phyloP scores from a whole-genome alignment of 805 yeast genomes.

The Tetrapisispora pingtungensis region DNA sequence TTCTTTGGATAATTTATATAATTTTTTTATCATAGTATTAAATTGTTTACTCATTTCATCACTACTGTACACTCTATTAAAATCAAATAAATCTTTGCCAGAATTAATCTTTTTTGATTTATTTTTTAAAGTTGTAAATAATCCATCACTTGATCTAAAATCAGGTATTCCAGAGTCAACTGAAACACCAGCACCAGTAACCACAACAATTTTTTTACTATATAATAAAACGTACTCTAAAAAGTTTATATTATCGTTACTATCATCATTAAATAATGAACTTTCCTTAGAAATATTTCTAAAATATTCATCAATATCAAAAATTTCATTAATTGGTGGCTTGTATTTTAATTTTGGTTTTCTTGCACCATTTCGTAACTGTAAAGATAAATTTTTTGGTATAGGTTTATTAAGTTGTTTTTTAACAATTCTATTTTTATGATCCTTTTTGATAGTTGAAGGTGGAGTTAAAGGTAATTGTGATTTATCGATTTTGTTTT shows the following conservation, averaged over 20 bases:
- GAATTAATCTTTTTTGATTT: slow-evolving; percentile 27
- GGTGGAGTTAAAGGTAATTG: slow-evolving; percentile 14
- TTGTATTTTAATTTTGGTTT: slow-evolving; percentile 39
- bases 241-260: slow-evolving; percentile 31
- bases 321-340: slow-evolving; percentile 37
- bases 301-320: slow-evolving; percentile 27
- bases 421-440: neutral
- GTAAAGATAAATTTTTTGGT: slow-evolving; percentile 17
- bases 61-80: slow-evolving; percentile 58
- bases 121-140: slow-evolving; percentile 47
- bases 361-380: slow-evolving; percentile 8
- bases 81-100: slow-evolving; percentile 70
- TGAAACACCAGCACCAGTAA: slow-evolving; percentile 87
- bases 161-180: slow-evolving; percentile 89
- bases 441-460: slow-evolving; percentile 10
- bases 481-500: too few species aligned
- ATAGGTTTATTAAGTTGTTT: neutral
- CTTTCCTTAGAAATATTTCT: neutral
- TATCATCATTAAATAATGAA: neutral
- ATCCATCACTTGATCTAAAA: slow-evolving; percentile 69
- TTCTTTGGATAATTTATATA: slow-evolving; percentile 43
- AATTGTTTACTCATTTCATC: slow-evolving; percentile 51
- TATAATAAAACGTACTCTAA: slow-evolving; percentile 43
- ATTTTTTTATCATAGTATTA: slow-evolving; percentile 61
- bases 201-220: slow-evolving; percentile 49